Percentiles rank a stretch among this genome's conserved stretches.
Evolutionary conservation across 805 yeast species (phyloP).

Genomic region (Schwanniomyces polymorphus): DNA sequence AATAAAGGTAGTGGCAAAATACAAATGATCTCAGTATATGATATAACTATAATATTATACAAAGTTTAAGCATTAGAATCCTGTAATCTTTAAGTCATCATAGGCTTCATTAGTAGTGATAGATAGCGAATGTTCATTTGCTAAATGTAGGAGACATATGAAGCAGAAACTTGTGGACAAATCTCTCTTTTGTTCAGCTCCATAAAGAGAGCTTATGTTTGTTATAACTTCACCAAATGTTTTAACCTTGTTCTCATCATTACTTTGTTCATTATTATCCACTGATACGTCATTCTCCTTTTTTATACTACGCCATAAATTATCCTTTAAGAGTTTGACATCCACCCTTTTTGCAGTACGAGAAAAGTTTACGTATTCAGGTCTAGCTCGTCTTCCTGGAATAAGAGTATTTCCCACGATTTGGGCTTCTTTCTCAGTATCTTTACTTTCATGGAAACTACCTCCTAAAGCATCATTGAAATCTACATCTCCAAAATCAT

Average conservation of each 20-base stretch:
- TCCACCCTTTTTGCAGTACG: slow-evolving; percentile 78
- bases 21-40: background rate
- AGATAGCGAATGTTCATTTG: slow-evolving; percentile 42
- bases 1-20: slow-evolving; percentile 1
- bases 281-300: background rate
- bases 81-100: slow-evolving; percentile 34
- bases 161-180: slow-evolving; percentile 47
- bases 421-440: slow-evolving; percentile 10
- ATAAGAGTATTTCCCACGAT: slow-evolving; percentile 15
- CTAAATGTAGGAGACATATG: slow-evolving; percentile 44
- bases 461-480: slow-evolving; percentile 41
- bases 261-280: slow-evolving; percentile 17
- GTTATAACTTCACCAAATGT: slow-evolving; percentile 38
- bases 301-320: slow-evolving; percentile 55
- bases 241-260: slow-evolving; percentile 31
- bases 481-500: slow-evolving; percentile 39
- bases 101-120: slow-evolving; percentile 29
- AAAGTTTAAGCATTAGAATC: slow-evolving; percentile 13
- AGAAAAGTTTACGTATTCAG: slow-evolving; percentile 56
- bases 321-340: slow-evolving; percentile 68
- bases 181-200: slow-evolving; percentile 39
- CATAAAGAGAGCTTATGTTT: slow-evolving; percentile 33
- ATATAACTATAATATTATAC: background rate
- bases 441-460: slow-evolving; percentile 7
- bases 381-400: slow-evolving; percentile 20